Evolutionary conservation across 2,329 filamentous ascomycete species (phyloP).

Genomic region (Fusarium sp.): DNA sequence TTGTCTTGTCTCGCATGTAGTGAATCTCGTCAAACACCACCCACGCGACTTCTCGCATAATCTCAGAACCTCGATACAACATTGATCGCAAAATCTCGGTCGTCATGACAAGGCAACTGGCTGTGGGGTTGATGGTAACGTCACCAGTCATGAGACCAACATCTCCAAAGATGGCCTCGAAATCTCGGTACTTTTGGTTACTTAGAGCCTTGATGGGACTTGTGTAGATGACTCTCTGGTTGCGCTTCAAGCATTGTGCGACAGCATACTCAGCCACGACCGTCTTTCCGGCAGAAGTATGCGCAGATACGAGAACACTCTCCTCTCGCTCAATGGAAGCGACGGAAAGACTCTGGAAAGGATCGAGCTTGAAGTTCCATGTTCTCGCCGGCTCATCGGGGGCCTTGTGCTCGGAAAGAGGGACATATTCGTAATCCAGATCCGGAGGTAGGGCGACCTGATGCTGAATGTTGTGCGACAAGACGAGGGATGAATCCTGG

Average conservation of each 20-base stretch:
- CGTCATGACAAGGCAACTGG: slow-evolving; percentile 98
- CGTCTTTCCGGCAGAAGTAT: slow-evolving; percentile 98
- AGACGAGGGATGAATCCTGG: slow-evolving; percentile 80
- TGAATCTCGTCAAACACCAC: slow-evolving; percentile 99
- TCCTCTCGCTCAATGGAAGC: slow-evolving; percentile 96
- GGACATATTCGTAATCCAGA: slow-evolving; percentile 93
- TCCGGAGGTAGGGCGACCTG: slow-evolving; percentile 95
- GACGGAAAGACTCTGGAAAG: slow-evolving; percentile 96
- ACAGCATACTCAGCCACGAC: slow-evolving; percentile 99
- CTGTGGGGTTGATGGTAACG: slow-evolving; percentile 98
- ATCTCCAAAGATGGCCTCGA: slow-evolving; percentile 94
- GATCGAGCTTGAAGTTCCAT: slow-evolving; percentile 94
- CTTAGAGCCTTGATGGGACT: slow-evolving; percentile 99
- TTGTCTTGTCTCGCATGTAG: slow-evolving; percentile 94
- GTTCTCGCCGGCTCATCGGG: slow-evolving; percentile 86
- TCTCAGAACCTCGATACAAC: slow-evolving; percentile 97
- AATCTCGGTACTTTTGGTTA: slow-evolving; percentile 99
- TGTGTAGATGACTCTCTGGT: slow-evolving; percentile 98
- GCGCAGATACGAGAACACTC: slow-evolving; percentile 95
- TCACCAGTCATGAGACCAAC: slow-evolving; percentile 99
- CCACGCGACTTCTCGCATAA: slow-evolving; percentile 99
- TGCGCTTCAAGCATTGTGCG: slow-evolving; percentile 95
- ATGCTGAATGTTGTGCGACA: slow-evolving; percentile 98
- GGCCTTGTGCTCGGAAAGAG: slow-evolving; percentile 95
- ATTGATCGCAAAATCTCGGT: slow-evolving; percentile 99